A percentile compares a stretch with the other conserved stretches of the same genome.
Conservation (phyloP, 352 stramenopile genomes). For the Phytophthora vignae region DNA sequence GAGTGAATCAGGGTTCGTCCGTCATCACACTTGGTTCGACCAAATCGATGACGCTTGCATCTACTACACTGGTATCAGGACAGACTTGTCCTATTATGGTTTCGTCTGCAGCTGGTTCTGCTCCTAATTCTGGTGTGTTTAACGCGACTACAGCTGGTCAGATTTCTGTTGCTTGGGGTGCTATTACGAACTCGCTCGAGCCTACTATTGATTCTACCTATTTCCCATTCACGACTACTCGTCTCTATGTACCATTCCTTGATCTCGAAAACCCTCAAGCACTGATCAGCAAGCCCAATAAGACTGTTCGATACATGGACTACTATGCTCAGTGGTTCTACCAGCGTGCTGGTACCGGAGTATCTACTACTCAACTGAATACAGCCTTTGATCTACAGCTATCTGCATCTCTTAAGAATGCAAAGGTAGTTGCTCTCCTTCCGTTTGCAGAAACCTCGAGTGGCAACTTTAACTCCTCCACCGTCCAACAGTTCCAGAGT, state of each 20-base stretch:
- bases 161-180: conserved; percentile 9
- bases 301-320: conserved; percentile 1
- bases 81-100: neutral
- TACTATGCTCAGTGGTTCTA: conserved; percentile 11
- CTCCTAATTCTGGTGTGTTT: neutral
- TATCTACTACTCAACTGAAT: neutral
- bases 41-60: neutral
- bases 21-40: neutral
- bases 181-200: conserved; percentile 7
- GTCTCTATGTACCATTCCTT: neutral
- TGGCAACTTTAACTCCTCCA: neutral
- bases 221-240: conserved; percentile 2
- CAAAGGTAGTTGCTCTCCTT: neutral
- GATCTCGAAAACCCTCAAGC: neutral
- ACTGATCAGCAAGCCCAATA: neutral
- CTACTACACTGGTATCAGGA: neutral
- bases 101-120: neutral
- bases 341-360: neutral
- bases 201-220: conserved; percentile 4
- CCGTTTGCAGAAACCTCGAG: conserved; percentile 3
- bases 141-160: conserved; percentile 6
- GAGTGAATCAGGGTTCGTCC: conserved; percentile 2
- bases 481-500: conserved; percentile 4
- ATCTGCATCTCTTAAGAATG: neutral
- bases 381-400: neutral